Conservation (phyloP, 163 green algal species). For the Chlorella variabilis region DNA sequence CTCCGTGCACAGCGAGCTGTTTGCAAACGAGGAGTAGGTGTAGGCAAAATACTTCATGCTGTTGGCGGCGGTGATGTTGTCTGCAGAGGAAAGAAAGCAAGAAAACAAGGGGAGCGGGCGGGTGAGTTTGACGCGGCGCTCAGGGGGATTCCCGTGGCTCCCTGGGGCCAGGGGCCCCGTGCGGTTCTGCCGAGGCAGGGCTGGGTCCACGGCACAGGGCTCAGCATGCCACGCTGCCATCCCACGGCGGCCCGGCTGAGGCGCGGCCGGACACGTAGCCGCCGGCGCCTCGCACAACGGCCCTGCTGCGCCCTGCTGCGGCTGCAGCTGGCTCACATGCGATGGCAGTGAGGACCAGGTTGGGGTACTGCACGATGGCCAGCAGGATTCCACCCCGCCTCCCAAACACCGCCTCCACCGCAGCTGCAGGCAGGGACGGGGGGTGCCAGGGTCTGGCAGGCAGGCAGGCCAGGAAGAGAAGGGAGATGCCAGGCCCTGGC, state of each 20-base stretch:
- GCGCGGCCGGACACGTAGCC: too few species aligned
- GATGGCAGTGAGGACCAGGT: slow-evolving; percentile 44
- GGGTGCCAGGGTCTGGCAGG: neutral
- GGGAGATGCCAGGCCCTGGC: neutral
- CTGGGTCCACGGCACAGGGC: too few species aligned
- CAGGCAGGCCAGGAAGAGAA: neutral
- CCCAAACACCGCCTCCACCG: slow-evolving; percentile 34
- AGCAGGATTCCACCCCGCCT: slow-evolving; percentile 12
- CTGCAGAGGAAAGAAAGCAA: neutral
- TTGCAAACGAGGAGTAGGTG: slow-evolving; percentile 3
- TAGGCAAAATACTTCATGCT: slow-evolving; percentile 22
- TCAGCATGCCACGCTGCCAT: too few species aligned
- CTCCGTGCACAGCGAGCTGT: neutral
- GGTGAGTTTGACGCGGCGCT: neutral
- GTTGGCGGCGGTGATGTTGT: slow-evolving; percentile 38
- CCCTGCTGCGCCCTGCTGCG: too few species aligned
- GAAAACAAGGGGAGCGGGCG: neutral
- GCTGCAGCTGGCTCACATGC: slow-evolving; percentile 20
- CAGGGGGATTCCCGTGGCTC: too few species aligned
- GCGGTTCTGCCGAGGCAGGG: too few species aligned
- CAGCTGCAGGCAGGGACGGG: neutral
- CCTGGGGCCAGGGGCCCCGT: too few species aligned
- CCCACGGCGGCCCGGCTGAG: too few species aligned
- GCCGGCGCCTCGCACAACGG: too few species aligned
- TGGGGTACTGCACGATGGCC: slow-evolving; percentile 45